Evolutionary conservation across 1,284 basidiomycete species (phyloP).

Genomic region (Cerioporus squamosus): DNA sequence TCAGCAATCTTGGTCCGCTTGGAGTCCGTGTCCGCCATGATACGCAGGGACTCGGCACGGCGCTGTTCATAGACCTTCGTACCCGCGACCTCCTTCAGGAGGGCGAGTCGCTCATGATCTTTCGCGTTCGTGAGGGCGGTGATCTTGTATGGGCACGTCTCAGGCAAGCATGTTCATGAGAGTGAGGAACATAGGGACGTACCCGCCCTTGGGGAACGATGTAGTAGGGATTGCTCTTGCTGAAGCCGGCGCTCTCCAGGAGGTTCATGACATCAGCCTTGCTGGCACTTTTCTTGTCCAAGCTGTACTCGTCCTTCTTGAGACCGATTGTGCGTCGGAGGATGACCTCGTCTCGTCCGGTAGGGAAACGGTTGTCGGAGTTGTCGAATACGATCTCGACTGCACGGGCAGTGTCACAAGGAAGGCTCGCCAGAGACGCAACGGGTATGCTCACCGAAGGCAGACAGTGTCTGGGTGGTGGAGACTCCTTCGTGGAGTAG

Average conservation of each 20-base stretch:
- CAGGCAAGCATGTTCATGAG: neutral
- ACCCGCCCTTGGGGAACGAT: conserved; percentile 98
- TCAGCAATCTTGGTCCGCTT: conserved; percentile 94
- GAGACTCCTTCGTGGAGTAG: conserved; percentile 94
- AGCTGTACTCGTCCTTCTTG: conserved; percentile 98
- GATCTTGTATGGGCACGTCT: conserved; percentile 60
- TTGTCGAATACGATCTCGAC: conserved; percentile 92
- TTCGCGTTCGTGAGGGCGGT: conserved; percentile 97
- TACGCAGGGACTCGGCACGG: conserved; percentile 88
- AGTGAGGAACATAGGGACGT: conserved; percentile 35
- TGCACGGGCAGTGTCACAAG: conserved; percentile 26
- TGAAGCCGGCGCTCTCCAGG: conserved; percentile 95
- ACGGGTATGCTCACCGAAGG: conserved; percentile 69
- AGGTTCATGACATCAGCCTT: conserved; percentile 98
- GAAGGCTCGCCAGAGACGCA: neutral
- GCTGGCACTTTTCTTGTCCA: conserved; percentile 94
- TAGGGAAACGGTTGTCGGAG: conserved; percentile 89
- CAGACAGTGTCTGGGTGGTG: conserved; percentile 88
- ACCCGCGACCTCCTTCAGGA: conserved; percentile 98
- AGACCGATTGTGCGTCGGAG: conserved; percentile 93
- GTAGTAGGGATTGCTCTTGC: conserved; percentile 97
- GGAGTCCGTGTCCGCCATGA: conserved; percentile 95
- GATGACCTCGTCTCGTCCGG: conserved; percentile 83
- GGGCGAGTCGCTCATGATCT: conserved; percentile 90
- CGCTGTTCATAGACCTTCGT: conserved; percentile 99